Base-by-base conservation (phyloP, 2,329 filamentous ascomycete species). In the Fusarium denticulatum region DNA sequence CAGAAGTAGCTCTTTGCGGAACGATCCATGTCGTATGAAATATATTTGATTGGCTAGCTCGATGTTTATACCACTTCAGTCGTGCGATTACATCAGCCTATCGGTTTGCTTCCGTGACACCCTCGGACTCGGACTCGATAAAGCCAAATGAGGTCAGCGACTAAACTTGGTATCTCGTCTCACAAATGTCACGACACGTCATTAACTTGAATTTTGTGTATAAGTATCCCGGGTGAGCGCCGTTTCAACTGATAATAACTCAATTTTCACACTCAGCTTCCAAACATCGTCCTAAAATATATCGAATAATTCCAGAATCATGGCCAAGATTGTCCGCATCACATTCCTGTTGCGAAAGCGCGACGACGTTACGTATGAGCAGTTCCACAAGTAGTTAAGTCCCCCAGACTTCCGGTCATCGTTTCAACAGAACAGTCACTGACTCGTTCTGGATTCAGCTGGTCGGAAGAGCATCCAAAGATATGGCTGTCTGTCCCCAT, bases 221-320 rank as follows among this genome's bases (percentile, higher is more conserved):
- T 46, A 28, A 28, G 26, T 28, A 46, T 28, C 18, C 26, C 15
- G 3, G 7, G 0, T 1, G 6, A 4, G 16, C 45, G 9, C 3
- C 7, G 22, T 4, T 24, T 12, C 2, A 7, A 18, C 15, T 9
- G 7, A 6, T 45, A 1, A 0, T 18, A 6, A 15, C 6, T 30
- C 20, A 11, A 22, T 9, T 2, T 15, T 30, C 18, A 47, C 14
- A 28, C 26, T 15, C 3, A 15, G 22, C 26, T 22, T 4, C 18
- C 4, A 15, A 7, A 6, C 18, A 28, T 28, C 13, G 1, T 26
- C 43, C 16, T 1, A 13, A 13, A 11, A n/a, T 15, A 40, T 15
- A 30, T 30, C 28, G 28, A 30, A 30, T 30, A 30, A 30, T 30
- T 8, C 28, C 28, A 30, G 28, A 30, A 43, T 7, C 24, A 47